Evolutionary conservation across 495 filamentous ascomycete genomes (phyloP).

Genomic region (Wilcoxina mikolae): DNA sequence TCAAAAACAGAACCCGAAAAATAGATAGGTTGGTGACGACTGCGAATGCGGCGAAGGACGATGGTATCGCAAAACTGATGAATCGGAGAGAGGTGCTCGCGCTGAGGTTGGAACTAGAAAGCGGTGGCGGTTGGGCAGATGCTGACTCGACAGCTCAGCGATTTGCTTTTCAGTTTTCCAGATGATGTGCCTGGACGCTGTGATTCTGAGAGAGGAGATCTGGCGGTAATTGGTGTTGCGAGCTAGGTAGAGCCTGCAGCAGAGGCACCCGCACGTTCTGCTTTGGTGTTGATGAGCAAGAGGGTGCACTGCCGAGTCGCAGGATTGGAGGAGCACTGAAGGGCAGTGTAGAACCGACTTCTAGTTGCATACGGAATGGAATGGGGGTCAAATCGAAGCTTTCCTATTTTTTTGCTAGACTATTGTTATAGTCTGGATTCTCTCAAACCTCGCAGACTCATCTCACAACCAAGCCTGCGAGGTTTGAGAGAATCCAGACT

Average conservation of each 20-base stretch:
- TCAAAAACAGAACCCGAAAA: background rate
- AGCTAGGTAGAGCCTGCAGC: background rate
- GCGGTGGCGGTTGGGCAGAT: conserved; percentile 8
- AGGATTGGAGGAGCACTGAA: conserved; percentile 2
- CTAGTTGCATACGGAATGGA: background rate
- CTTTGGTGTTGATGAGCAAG: background rate
- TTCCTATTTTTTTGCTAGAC: no score
- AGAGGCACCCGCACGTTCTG: background rate
- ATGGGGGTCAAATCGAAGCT: background rate
- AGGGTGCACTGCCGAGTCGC: conserved; percentile 3
- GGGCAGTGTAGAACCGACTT: background rate
- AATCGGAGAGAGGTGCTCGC: conserved; percentile 1
- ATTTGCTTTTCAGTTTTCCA: background rate
- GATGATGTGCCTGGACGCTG: background rate
- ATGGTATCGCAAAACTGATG: conserved; percentile 4
- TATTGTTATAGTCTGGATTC: no score
- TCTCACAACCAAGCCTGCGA: no score
- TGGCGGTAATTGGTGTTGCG: background rate
- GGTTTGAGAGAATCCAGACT: no score
- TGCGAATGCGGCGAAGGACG: background rate
- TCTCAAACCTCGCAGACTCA: no score
- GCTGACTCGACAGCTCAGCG: conserved; percentile 3
- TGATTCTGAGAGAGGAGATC: background rate
- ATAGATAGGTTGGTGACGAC: background rate
- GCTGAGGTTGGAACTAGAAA: background rate